phyloP scores from a whole-genome alignment of 352 stramenopile species.

The Phytophthora syringae region DNA sequence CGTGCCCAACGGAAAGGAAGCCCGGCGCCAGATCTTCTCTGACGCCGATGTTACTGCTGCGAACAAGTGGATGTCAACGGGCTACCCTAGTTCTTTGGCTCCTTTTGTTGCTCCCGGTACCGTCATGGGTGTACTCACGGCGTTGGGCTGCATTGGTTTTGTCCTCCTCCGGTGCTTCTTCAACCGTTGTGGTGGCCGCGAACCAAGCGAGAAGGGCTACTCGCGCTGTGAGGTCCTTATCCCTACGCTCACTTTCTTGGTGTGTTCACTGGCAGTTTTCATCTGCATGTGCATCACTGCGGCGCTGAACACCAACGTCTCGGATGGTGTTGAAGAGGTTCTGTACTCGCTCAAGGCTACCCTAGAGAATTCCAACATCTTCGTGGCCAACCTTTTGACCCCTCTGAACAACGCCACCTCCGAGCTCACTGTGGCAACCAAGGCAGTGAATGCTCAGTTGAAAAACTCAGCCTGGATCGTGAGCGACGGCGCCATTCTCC shows the following conservation, averaged over 20 bases:
- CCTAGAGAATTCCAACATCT: conserved; percentile 81
- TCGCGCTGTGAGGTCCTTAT: conserved; percentile 80
- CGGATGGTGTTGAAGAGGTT: conserved; percentile 63
- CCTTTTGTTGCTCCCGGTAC: conserved; percentile 76
- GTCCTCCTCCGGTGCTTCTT: conserved; percentile 78
- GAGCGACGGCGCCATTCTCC: conserved; percentile 52
- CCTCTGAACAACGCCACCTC: conserved; percentile 51
- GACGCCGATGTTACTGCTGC: conserved; percentile 58
- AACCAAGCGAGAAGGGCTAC: conserved; percentile 80
- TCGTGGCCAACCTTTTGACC: conserved; percentile 62
- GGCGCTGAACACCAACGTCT: conserved; percentile 85
- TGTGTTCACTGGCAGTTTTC: conserved; percentile 78
- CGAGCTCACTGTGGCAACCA: conserved; percentile 52
- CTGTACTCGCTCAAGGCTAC: conserved; percentile 74
- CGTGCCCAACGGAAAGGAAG: conserved; percentile 36
- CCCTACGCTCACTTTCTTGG: conserved; percentile 63
- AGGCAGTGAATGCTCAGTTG: conserved; percentile 45
- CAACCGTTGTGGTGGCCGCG: conserved; percentile 80
- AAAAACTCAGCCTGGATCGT: conserved; percentile 62
- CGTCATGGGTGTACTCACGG: conserved; percentile 72
- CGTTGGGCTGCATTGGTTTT: conserved; percentile 62
- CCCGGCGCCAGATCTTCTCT: conserved; percentile 64
- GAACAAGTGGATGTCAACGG: conserved; percentile 67
- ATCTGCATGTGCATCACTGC: conserved; percentile 80
- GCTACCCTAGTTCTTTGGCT: conserved; percentile 73